These are phyloP conservation scores for Ogataea chonburiensis DNA, from an alignment of 805 yeast species.

Conservation along the genomic window DNA sequence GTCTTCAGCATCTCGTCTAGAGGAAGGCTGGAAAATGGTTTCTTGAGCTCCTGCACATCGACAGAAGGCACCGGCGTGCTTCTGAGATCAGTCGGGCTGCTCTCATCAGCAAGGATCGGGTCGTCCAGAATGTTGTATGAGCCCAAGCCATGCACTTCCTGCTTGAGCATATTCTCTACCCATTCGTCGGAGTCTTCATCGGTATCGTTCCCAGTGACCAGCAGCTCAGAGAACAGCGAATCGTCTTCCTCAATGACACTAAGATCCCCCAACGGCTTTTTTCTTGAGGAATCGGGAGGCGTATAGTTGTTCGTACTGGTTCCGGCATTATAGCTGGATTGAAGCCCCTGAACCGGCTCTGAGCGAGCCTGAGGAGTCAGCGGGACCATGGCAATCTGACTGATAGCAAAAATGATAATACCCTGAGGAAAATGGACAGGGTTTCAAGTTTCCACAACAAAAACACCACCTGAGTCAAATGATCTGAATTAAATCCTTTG, in stretches of 20 bases:
- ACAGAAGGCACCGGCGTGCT: slow-evolving; percentile 20
- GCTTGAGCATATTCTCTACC: slow-evolving; percentile 20
- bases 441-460: slow-evolving; percentile 9
- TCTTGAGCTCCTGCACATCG: slow-evolving; percentile 3
- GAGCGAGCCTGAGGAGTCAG: slow-evolving; percentile 13
- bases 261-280: slow-evolving; percentile 2
- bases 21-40: not conserved
- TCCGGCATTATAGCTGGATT: slow-evolving; percentile 1
- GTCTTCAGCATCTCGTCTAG: slow-evolving; percentile 12
- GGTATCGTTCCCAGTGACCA: slow-evolving; percentile 11
- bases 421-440: not conserved
- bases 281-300: slow-evolving; percentile 20
- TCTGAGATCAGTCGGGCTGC: slow-evolving; percentile 20
- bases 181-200: slow-evolving; percentile 21
- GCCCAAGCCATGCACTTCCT: slow-evolving; percentile 12
- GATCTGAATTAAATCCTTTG: slow-evolving; percentile 6
- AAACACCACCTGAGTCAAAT: slow-evolving; percentile 1
- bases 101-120: slow-evolving; percentile 10
- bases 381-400: slow-evolving; percentile 8
- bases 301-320: slow-evolving; percentile 11
- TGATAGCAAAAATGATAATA: not conserved
- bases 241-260: slow-evolving; percentile 16
- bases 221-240: slow-evolving; percentile 16
- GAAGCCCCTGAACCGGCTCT: slow-evolving; percentile 1
- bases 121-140: slow-evolving; percentile 15